Percentiles rank a stretch among this genome's conserved stretches.
Evolutionary conservation across 495 filamentous ascomycete genomes (phyloP).

Genomic region (Penicillium pancosmium): DNA sequence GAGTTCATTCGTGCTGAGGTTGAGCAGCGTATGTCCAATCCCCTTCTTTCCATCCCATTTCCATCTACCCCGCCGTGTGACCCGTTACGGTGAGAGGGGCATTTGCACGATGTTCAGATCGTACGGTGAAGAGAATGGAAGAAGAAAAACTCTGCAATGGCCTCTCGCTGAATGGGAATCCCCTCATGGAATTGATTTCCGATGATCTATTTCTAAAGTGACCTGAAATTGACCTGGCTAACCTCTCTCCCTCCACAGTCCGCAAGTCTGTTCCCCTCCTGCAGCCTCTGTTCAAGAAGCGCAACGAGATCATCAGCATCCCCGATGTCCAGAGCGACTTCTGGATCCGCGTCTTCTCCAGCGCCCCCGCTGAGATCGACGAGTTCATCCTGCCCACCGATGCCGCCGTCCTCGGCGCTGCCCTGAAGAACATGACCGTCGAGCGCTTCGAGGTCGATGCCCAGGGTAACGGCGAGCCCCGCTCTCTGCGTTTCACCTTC

Average conservation of each 20-base stretch:
- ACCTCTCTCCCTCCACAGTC: slow-evolving; percentile 28
- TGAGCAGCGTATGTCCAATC: slow-evolving; percentile 43
- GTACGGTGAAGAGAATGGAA: background rate
- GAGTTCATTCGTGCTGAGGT: slow-evolving; percentile 42
- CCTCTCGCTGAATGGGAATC: background rate
- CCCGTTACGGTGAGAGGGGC: background rate
- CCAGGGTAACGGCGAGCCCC: slow-evolving; percentile 52
- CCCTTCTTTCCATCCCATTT: background rate
- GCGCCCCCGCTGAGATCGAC: slow-evolving; percentile 80
- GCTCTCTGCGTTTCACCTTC: slow-evolving; percentile 48
- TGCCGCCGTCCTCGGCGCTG: slow-evolving; percentile 63
- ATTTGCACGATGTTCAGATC: background rate
- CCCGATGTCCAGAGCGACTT: slow-evolving; percentile 69
- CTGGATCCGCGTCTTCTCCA: slow-evolving; percentile 86
- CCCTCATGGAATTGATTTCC: slow-evolving; percentile 1
- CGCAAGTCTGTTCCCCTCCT: slow-evolving; percentile 38
- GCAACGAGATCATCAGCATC: slow-evolving; percentile 63
- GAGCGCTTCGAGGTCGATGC: slow-evolving; percentile 74
- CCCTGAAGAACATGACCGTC: slow-evolving; percentile 66
- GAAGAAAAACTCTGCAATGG: background rate
- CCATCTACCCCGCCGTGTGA: background rate
- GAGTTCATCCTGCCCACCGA: slow-evolving; percentile 81
- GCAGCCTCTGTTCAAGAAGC: slow-evolving; percentile 69
- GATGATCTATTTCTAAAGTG: background rate
- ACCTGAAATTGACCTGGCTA: background rate